These are phyloP conservation scores for Mortierella sp. DNA, from an alignment of 371 early-diverging fungal species.

Conservation along the genomic window DNA sequence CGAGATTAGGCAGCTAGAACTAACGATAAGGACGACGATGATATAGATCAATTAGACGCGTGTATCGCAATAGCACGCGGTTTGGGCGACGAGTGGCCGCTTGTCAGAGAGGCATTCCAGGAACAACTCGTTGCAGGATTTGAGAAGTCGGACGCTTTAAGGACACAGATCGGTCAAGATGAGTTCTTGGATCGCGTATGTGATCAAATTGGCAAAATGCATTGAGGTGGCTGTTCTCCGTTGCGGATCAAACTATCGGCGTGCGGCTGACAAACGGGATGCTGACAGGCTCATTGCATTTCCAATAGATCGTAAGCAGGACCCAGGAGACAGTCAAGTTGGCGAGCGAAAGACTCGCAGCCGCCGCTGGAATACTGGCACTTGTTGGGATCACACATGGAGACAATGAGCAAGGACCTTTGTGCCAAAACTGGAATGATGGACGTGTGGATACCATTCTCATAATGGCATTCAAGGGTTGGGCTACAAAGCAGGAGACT, in stretches of 20 bases:
- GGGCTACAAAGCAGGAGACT: not conserved
- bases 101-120: slow-evolving; percentile 45
- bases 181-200: slow-evolving; percentile 30
- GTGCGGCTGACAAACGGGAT: too few species aligned
- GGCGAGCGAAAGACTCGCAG: slow-evolving; percentile 1
- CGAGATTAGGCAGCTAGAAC: not conserved
- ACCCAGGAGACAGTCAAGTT: not conserved
- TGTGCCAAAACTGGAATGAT: slow-evolving; percentile 7
- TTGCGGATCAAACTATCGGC: not conserved
- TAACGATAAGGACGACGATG: not conserved
- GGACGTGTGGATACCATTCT: slow-evolving; percentile 8
- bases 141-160: not conserved
- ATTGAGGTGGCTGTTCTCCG: not conserved
- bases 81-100: slow-evolving; percentile 41
- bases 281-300: not conserved
- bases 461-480: slow-evolving; percentile 12
- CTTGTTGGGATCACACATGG: not conserved
- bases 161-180: not conserved
- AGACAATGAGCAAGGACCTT: not conserved
- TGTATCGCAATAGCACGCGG: slow-evolving; percentile 30
- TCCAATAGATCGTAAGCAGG: not conserved
- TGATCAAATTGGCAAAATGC: too few species aligned
- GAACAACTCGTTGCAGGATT: slow-evolving; percentile 31
- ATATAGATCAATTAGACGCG: not conserved
- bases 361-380: not conserved